A percentile compares a stretch with the other conserved stretches of the same genome.
phyloP scores from a whole-genome alignment of 139 green algal species.

The Chlamydomonas sp. region DNA sequence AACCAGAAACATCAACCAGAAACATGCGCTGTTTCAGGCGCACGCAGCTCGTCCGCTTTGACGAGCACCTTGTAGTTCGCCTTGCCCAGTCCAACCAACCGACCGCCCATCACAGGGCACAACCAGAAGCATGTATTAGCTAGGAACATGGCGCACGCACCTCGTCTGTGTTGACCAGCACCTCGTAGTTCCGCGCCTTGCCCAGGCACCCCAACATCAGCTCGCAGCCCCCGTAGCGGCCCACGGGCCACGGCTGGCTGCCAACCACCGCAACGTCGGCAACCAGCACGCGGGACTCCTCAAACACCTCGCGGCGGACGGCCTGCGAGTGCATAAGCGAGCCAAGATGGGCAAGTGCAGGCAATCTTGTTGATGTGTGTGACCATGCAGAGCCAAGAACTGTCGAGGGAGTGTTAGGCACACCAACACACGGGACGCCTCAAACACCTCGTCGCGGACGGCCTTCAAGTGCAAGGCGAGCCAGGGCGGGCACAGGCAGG shows the following conservation, averaged over 20 bases:
- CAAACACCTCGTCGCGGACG: slow-evolving; percentile 72
- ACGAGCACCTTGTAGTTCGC: no score
- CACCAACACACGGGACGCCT: slow-evolving; percentile 71
- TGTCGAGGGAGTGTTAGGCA: no score
- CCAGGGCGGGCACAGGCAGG: not conserved
- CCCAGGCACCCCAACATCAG: slow-evolving; percentile 92
- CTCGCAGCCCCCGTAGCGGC: slow-evolving; percentile 76
- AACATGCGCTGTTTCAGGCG: no score
- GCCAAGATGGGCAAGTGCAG: not conserved
- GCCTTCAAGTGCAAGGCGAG: slow-evolving; percentile 45
- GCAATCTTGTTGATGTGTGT: not conserved
- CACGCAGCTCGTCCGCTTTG: no score
- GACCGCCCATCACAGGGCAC: no score
- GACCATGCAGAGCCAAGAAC: no score
- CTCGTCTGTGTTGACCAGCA: slow-evolving; percentile 75
- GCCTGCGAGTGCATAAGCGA: slow-evolving; percentile 46
- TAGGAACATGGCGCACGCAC: not conserved
- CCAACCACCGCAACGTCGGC: slow-evolving; percentile 54
- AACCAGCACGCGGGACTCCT: slow-evolving; percentile 71
- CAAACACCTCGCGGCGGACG: slow-evolving; percentile 72
- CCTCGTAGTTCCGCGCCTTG: slow-evolving; percentile 60
- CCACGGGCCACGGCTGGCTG: slow-evolving; percentile 83
- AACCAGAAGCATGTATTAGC: no score
- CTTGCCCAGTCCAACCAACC: no score
- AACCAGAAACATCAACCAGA: no score